Base-by-base conservation (phyloP, 1,284 basidiomycete species). In the Moesziomyces antarcticus region DNA sequence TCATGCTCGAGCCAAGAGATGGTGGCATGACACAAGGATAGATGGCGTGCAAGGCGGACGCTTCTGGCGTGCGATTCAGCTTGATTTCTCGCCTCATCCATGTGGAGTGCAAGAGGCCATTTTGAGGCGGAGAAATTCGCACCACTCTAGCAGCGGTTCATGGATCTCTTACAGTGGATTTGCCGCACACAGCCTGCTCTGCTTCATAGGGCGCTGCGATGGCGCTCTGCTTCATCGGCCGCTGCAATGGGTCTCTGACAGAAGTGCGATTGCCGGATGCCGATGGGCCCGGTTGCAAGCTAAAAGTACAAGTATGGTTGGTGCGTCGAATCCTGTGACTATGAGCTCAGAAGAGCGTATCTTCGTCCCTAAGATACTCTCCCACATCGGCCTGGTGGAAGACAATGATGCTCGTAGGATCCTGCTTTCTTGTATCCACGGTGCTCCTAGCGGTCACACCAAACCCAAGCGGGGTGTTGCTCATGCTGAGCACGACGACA, bases 341-440 rank as follows among this genome's bases (percentile, higher is more conserved):
- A 1, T 40, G 33, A 2, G 25, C 5, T 52, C 25, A 81, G 55
- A 78, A 80, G n/a, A 81, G 56, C 20, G 73, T 79, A 57, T 79
- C 78, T 49, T 84, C 81, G 50, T 84, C 82, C 5, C 82, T 56
- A 33, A 84, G 65, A 55, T 82, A 84, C 59, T 83, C 80, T n/a
- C 82, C 82, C 3, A 81, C 77, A 51, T 84, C 82, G 13, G 97
- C 92, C 88, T 99, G 97, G 84, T 99, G 97, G 86, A 99, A 99
- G 6, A 98, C 96, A 62, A 99, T 91, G 75, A 99, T 98, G 20
- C 93, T 91, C 30, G 94, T 97, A n/a, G 97, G 97, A 85, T 99
- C 96, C 50, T 98, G 86, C 88, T 99, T 99, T 75, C 95, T 87
- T 43, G 97, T 98, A 86, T 99, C 97, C 13, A 97, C 86, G 10